Evolutionary conservation across 2,329 filamentous ascomycete species (phyloP), one percentile per base, ranked within the genome.

Genomic region (Chalaropsis ovoidea): DNA sequence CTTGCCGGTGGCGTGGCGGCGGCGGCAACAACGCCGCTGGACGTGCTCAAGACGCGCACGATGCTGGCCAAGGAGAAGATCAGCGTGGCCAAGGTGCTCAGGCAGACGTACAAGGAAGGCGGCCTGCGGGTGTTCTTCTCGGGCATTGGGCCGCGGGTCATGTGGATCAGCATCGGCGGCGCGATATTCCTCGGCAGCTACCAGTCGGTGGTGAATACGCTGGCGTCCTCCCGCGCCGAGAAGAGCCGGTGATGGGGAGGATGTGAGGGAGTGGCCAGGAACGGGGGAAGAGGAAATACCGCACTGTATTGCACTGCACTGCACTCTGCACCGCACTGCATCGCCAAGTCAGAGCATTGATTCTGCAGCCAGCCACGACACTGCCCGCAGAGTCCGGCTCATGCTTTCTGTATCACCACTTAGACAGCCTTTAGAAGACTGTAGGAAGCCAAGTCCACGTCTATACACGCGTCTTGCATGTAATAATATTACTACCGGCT

Each of bases 101-200:
- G 77, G 63, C 77, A 80, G 22, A 88, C 96, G 67, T 77, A 86
- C 72, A 77, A 76, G 61, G 81, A 86, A 65, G 82, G 85, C 68
- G 88, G 89, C 0, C 73, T 83, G 4, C 76, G 80, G 68, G 86
- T 86, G 0, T 90, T 92, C 75, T 90, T 92, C 71, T 83, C 86
- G 1, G 89, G 88, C 0, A 81, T 86, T 58, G 91, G 88, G 17
- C 94, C 94, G 1, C 81, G 94, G 64, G 86, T 96, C 10, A 87
- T 90, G 68, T 97, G 94, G 92, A 99, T 99, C 73, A 94, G 90
- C 70, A 87, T 90, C 66, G 94, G 94, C 2, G 94, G 94, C 1
- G 90, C 93, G 11, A 90, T 99, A 42, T 99, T 99, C 77, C 75
- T 97, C 72, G 94, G 93, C 0, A 93, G 88, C 71, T 96, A 96